Evolutionary conservation across 352 stramenopile genomes (phyloP).

Genomic region (Globisporangium cylindrosporum): DNA sequence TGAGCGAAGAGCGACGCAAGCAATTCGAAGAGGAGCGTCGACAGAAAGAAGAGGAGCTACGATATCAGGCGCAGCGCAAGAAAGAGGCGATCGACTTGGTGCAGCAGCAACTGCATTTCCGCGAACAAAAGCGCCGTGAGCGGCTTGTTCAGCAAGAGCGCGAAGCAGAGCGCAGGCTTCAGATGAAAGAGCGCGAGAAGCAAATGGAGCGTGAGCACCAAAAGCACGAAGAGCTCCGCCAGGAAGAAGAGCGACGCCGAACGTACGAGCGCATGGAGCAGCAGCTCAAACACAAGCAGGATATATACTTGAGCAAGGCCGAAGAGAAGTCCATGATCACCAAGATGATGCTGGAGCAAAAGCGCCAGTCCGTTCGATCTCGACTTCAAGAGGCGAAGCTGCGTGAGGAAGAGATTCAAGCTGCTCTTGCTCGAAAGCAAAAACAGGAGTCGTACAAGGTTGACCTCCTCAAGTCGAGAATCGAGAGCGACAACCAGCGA

Average conservation of each 20-base stretch:
- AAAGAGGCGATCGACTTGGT: slow-evolving; percentile 63
- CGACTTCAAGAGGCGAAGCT: slow-evolving; percentile 70
- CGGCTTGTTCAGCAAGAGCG: slow-evolving; percentile 47
- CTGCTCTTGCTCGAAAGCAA: slow-evolving; percentile 47
- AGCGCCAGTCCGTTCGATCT: slow-evolving; percentile 41
- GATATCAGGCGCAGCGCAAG: slow-evolving; percentile 42
- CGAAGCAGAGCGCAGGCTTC: slow-evolving; percentile 36
- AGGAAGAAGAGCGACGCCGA: slow-evolving; percentile 46
- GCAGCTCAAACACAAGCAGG: slow-evolving; percentile 46
- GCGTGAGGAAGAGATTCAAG: slow-evolving; percentile 77
- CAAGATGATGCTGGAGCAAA: slow-evolving; percentile 50
- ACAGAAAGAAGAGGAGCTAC: slow-evolving; percentile 45
- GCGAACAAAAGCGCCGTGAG: slow-evolving; percentile 52
- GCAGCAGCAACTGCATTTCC: slow-evolving; percentile 52
- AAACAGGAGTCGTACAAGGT: slow-evolving; percentile 63
- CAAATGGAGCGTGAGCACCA: slow-evolving; percentile 46
- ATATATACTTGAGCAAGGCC: slow-evolving; percentile 34
- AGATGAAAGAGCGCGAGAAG: slow-evolving; percentile 47
- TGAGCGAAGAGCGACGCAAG: slow-evolving; percentile 53
- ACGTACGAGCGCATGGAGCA: slow-evolving; percentile 66
- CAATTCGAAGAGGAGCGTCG: slow-evolving; percentile 44
- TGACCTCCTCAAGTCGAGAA: slow-evolving; percentile 53
- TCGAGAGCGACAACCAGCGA: slow-evolving; percentile 63
- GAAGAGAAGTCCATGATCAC: slow-evolving; percentile 56
- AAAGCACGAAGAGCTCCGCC: slow-evolving; percentile 41